Evolutionary conservation across 805 yeast genomes (phyloP).

Genomic region (Geotrichum ghanense): DNA sequence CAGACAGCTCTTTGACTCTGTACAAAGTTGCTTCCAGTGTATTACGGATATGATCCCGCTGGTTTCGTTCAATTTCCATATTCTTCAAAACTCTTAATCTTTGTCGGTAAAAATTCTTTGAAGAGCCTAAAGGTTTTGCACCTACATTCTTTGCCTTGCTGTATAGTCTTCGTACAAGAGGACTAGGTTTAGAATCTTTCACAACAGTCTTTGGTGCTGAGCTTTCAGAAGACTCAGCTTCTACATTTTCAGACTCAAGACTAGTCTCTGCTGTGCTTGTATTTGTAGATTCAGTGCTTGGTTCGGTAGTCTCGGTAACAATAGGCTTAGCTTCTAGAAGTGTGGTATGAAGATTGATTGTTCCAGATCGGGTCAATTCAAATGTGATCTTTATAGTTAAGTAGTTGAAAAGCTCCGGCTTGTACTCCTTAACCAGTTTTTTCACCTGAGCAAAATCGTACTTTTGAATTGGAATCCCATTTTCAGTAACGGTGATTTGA

Average conservation of each 20-base stretch:
- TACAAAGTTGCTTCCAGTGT: conserved; percentile 65
- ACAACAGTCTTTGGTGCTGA: conserved; percentile 9
- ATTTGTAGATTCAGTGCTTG: conserved; percentile 5
- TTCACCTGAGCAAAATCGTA: conserved; percentile 25
- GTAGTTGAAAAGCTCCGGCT: conserved; percentile 19
- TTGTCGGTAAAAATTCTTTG: conserved; percentile 34
- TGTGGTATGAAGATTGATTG: conserved; percentile 8
- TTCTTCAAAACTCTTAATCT: conserved; percentile 43
- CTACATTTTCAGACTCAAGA: conserved; percentile 5
- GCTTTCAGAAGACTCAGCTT: conserved; percentile 7
- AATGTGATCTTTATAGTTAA: conserved; percentile 10
- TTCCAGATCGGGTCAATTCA: conserved; percentile 11
- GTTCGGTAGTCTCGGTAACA: background rate
- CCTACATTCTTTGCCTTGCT: conserved; percentile 27
- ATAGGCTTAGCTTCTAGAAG: background rate
- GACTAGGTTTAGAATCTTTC: conserved; percentile 11
- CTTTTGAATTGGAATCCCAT: conserved; percentile 13
- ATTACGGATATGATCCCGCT: conserved; percentile 51
- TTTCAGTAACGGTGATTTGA: conserved; percentile 14
- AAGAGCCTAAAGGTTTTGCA: conserved; percentile 38
- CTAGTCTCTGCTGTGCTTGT: conserved; percentile 3
- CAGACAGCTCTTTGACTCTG: conserved; percentile 47
- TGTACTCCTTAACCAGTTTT: conserved; percentile 14
- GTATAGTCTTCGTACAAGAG: conserved; percentile 13
- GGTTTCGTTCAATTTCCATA: conserved; percentile 43